phyloP scores from a whole-genome alignment of 2,329 filamentous ascomycete species.

The Botryosphaeria dothidea region DNA sequence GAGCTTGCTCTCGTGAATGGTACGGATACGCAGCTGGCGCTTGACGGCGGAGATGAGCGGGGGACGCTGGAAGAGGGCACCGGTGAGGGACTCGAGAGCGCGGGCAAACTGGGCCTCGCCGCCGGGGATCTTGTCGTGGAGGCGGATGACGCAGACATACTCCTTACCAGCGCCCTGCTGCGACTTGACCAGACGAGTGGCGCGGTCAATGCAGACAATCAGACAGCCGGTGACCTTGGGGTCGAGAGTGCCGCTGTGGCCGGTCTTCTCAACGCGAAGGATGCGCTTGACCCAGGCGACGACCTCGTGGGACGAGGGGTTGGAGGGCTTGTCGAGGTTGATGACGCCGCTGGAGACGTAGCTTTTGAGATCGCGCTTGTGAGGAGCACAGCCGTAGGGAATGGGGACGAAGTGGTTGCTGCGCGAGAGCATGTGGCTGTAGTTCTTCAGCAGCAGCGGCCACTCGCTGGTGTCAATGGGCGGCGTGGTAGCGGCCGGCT shows the following conservation, averaged over 20 bases:
- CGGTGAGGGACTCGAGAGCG: conserved; percentile 92
- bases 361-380: conserved; percentile 93
- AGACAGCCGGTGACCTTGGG: conserved; percentile 96
- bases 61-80: conserved; percentile 94
- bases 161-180: conserved; percentile 99
- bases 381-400: conserved; percentile 84
- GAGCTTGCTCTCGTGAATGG: conserved; percentile 95
- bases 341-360: conserved; percentile 98
- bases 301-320: conserved; percentile 97
- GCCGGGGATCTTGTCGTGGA: conserved; percentile 93
- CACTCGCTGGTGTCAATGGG: conserved; percentile 83
- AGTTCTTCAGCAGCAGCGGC: conserved; percentile 95
- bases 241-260: conserved; percentile 96
- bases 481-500: conserved; percentile 78
- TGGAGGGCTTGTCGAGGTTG: conserved; percentile 96
- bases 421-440: conserved; percentile 88
- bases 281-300: conserved; percentile 99
- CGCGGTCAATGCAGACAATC: conserved; percentile 94
- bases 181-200: conserved; percentile 95
- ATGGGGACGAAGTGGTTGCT: conserved; percentile 98
- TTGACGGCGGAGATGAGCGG: conserved; percentile 98
- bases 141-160: conserved; percentile 92
- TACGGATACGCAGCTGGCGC: conserved; percentile 96
- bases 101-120: conserved; percentile 91
- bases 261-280: conserved; percentile 91